Evolutionary conservation across 2,329 filamentous ascomycete species (phyloP), one percentile per base, ranked within the genome.

Genomic region (Magnaporthiopsis incrustans): DNA sequence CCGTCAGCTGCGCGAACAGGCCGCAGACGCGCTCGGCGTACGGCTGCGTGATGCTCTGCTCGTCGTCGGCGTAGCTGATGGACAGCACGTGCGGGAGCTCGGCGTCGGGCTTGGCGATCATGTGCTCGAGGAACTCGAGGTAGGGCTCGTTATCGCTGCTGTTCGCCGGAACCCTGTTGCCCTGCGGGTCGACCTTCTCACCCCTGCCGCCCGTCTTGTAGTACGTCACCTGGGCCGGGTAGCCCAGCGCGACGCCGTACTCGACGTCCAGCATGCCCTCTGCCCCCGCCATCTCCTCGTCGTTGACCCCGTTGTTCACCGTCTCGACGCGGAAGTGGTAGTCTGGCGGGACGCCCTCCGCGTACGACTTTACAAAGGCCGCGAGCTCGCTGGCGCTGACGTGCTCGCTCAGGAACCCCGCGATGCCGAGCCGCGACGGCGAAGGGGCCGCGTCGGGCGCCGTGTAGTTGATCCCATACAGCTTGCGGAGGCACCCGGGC

Each of bases 61-160:
- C 84, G 67, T 85, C 81, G 67, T 86, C 84, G 18, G 79, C 82
- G 69, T 86, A 87, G 18, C 82, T 85, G 26, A 85, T 79, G 60
- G 81, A 82, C 15, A 87, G 76, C 2, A 86, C 80, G 62, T 84
- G 82, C 0, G 85, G 85, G 15, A 85, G 69, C 26, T 78, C 71
- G 18, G 74, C 71, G 60, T 81, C 77, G 0, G 74, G 70, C 65
- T 78, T 75, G 27, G 68, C 71, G 1, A 86, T 74, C 10, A 87
- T 72, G 65, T 80, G 77, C 64, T 83, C 75, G 18, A 86, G 73
- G 67, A 83, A 81, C 53, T 81, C 78, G 5, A 86, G 72, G 67
- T 83, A 87, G 0, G 85, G 85, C 71, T 87, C 84, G 69, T 87
- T 86, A 66, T 77, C 71, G 61, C 71, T 70, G 10, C 67, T 2